These are phyloP conservation scores for Raddia guianensis DNA, from an alignment of 176 grass and related monocot genomes.

Conservation along the genomic window DNA sequence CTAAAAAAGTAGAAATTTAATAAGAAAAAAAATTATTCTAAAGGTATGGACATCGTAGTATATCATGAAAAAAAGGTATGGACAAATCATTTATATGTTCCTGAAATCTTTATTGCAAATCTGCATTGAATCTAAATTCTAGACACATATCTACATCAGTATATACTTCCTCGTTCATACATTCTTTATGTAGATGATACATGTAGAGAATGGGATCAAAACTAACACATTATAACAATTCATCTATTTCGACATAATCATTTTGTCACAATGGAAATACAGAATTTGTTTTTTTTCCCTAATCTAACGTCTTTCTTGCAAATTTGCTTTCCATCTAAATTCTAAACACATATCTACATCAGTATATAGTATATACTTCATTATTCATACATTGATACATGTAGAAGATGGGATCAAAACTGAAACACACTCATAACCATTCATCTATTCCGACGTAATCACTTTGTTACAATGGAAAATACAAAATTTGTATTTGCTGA, in stretches of 20 bases:
- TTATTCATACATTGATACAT: conserved; percentile 25
- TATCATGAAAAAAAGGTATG: conserved; percentile 5
- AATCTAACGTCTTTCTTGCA: conserved; percentile 23
- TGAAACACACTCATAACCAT: neutral
- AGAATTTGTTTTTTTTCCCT: neutral
- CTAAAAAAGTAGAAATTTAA: neutral
- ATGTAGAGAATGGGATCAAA: neutral
- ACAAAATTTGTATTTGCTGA: conserved; percentile 25
- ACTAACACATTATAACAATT: neutral
- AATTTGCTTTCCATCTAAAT: neutral
- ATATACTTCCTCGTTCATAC: conserved; percentile 11
- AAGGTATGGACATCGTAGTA: neutral
- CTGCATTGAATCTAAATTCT: neutral
- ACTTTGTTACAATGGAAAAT: conserved; percentile 14
- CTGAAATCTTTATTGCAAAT: neutral
- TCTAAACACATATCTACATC: neutral
- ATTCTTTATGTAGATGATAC: conserved; percentile 23
- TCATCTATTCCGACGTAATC: conserved; percentile 8
- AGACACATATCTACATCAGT: neutral
- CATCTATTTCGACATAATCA: conserved; percentile 4
- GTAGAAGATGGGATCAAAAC: neutral
- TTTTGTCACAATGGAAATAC: conserved; percentile 14
- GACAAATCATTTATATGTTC: neutral
- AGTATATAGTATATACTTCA: neutral
- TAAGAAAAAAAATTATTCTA: neutral